Evolutionary conservation across 257 asterid species (phyloP).

Genomic region (Penstemon davidsonii): DNA sequence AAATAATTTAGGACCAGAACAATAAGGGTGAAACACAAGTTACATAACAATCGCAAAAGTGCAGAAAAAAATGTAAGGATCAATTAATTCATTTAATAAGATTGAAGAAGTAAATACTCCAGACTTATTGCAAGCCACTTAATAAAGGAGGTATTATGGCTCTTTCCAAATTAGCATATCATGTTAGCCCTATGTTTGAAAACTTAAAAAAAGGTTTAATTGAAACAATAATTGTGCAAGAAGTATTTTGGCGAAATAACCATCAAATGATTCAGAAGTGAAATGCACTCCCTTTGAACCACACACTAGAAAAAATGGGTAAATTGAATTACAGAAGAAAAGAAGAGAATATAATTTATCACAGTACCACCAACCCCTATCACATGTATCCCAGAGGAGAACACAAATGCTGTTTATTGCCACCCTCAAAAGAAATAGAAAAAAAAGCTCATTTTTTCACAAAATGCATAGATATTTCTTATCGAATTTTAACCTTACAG

Average conservation of each 20-base stretch:
- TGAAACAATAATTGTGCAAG: not conserved
- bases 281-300: not conserved
- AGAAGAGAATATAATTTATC: not conserved
- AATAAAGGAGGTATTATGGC: not conserved
- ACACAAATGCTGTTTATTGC: no score
- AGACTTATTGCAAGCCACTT: not conserved
- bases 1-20: not conserved
- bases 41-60: not conserved
- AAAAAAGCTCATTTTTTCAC: not conserved
- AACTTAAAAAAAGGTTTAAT: conserved; percentile 5
- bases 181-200: conserved; percentile 6
- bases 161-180: not conserved
- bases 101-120: not conserved
- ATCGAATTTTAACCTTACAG: conserved; percentile 4
- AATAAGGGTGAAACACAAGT: not conserved
- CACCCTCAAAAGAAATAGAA: conserved; percentile 5
- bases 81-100: not conserved
- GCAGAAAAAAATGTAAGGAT: not conserved
- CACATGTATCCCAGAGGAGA: not conserved
- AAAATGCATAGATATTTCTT: conserved; percentile 3
- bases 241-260: not conserved
- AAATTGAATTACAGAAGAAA: not conserved
- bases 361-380: not conserved
- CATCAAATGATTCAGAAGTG: no score
- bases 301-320: no score